Evolutionary conservation across 129 eudicot genomes (phyloP).

Genomic region (Pseudognaphalium luteoalbum): DNA sequence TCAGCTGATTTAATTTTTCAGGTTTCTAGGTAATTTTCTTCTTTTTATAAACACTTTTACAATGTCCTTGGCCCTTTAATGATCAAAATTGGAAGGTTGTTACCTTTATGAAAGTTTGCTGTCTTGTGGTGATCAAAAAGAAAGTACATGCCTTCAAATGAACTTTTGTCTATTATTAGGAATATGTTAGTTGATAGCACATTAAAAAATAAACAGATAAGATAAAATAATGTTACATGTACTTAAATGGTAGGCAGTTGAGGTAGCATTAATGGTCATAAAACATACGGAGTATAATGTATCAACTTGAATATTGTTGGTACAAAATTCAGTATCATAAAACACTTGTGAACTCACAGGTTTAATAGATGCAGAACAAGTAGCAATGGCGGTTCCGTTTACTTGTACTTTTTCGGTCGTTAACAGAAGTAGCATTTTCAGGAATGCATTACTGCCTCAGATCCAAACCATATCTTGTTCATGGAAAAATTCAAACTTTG

Average conservation of each 20-base stretch:
- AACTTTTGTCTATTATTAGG: not conserved
- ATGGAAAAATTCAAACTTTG: constrained; percentile 17
- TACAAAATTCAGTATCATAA: constrained; percentile 12
- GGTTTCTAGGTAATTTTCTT: too few species aligned
- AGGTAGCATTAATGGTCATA: constrained; percentile 23
- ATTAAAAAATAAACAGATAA: not conserved
- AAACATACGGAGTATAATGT: not conserved
- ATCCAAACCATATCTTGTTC: constrained; percentile 4
- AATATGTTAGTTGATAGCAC: not conserved
- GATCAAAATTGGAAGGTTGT: too few species aligned
- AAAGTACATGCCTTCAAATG: too few species aligned
- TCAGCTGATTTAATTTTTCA: too few species aligned
- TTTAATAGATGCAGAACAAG: not conserved
- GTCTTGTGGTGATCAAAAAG: too few species aligned
- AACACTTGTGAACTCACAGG: not conserved
- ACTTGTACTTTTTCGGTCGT: constrained; percentile 10
- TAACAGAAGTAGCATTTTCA: constrained; percentile 4
- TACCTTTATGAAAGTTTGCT: too few species aligned
- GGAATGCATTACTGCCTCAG: constrained; percentile 9
- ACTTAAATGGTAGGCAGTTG: constrained; percentile 22
- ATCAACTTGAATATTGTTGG: not conserved
- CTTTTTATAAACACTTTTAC: too few species aligned
- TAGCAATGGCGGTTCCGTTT: constrained; percentile 23
- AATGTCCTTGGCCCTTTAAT: too few species aligned
- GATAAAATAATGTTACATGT: not conserved